phyloP scores from a whole-genome alignment of 257 asterid genomes.

The Penstemon barbatus region DNA sequence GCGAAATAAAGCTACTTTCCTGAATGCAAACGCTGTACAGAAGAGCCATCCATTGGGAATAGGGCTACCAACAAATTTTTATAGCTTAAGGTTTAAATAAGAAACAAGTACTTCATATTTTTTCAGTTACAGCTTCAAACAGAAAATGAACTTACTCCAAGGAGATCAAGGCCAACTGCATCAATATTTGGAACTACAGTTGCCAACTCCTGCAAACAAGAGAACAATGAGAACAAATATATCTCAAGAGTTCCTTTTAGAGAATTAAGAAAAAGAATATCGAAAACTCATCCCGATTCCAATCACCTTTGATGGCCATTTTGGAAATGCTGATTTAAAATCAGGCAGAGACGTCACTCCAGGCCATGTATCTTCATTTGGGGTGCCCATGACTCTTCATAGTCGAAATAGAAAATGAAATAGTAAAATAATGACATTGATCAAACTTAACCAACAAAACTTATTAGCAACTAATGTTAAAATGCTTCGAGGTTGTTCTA shows the following conservation, averaged over 20 bases:
- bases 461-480: neutral
- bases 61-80: neutral
- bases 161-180: conserved; percentile 81
- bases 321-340: conserved; percentile 81
- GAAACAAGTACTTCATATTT: neutral
- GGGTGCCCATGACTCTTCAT: conserved; percentile 87
- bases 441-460: conserved; percentile 9
- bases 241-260: conserved; percentile 16
- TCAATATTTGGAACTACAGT: conserved; percentile 75
- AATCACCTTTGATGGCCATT: conserved; percentile 78
- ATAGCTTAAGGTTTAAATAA: neutral
- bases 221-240: conserved; percentile 17
- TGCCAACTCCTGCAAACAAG: conserved; percentile 65
- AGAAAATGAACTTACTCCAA: conserved; percentile 57
- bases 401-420: conserved; percentile 25
- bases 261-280: neutral
- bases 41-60: neutral
- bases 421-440: conserved; percentile 13
- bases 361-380: conserved; percentile 93
- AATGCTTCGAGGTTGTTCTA: neutral
- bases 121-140: conserved; percentile 1
- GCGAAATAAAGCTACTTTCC: neutral
- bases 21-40: neutral
- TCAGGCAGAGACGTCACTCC: conserved; percentile 97
- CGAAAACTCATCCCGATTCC: neutral